Conservation (phyloP, 2,329 filamentous ascomycete species). For the Ophioceras dolichostomum region DNA sequence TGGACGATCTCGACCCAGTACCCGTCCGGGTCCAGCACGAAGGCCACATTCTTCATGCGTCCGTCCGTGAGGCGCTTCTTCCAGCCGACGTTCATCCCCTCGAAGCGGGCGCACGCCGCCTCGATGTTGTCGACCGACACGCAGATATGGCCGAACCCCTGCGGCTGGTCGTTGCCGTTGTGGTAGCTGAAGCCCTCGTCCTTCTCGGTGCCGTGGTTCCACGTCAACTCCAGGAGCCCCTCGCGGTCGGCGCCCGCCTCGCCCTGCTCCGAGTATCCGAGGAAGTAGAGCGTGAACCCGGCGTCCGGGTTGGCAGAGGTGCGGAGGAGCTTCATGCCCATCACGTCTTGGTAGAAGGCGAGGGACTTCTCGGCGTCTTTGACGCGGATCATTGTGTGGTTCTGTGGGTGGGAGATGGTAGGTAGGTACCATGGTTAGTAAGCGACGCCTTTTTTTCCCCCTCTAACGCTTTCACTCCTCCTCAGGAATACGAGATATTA, state of each 20-base stretch:
- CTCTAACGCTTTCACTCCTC: not conserved
- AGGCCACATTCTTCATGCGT: slow-evolving; percentile 86
- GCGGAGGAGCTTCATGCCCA: slow-evolving; percentile 78
- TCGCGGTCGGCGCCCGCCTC: slow-evolving; percentile 49
- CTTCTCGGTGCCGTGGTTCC: slow-evolving; percentile 63
- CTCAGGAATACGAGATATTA: no score
- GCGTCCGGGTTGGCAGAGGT: slow-evolving; percentile 57
- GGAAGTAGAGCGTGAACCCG: slow-evolving; percentile 85
- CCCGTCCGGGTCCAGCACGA: slow-evolving; percentile 75
- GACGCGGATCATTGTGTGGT: slow-evolving; percentile 91
- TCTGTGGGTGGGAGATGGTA: slow-evolving; percentile 37
- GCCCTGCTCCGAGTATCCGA: slow-evolving; percentile 59
- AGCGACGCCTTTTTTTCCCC: not conserved
- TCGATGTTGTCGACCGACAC: slow-evolving; percentile 81
- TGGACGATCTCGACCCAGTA: slow-evolving; percentile 78
- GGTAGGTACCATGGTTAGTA: not conserved
- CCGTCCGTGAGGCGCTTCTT: slow-evolving; percentile 94
- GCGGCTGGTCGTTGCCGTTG: slow-evolving; percentile 80
- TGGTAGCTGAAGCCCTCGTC: slow-evolving; percentile 78
- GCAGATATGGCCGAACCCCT: slow-evolving; percentile 93
- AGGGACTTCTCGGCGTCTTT: slow-evolving; percentile 67
- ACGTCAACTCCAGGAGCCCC: slow-evolving; percentile 82
- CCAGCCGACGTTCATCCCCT: slow-evolving; percentile 71
- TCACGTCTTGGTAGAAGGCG: slow-evolving; percentile 70
- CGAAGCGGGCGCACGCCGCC: slow-evolving; percentile 75